Evolutionary conservation across 148 eudicot species (phyloP), one percentile per base, ranked within the genome.

Genomic region (Rhododendron mucronatum): DNA sequence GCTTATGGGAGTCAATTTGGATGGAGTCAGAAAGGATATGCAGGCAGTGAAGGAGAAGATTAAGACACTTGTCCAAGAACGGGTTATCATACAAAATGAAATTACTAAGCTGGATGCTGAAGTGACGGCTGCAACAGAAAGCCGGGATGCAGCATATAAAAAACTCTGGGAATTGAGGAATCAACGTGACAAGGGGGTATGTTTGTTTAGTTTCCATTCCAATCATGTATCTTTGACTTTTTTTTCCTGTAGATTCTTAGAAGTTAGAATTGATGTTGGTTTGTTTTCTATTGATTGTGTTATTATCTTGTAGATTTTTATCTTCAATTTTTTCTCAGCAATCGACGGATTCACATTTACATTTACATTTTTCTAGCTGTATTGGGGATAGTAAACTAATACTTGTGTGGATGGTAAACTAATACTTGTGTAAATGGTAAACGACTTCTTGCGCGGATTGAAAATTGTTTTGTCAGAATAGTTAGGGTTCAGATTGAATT

Each of bases 11-110:
- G 91, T 89, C 65, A 95, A 91, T 91, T 87, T 95, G 86, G 95
- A 94, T 80, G 97, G 95, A 87, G 96, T 94, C 51, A 88, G 90
- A 86, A 95, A 95, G 91, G 96, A 94, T 50, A 91, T 90, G 83
- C 91, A 89, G 85, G 91, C 85, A 1, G 85, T 93, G 50, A 84
- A 85, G 84, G 87, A 88, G 26, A 92, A 91, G 90, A 74, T 87
- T 80, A 91, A 89, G 61, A 85, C 87, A 82, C 94, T 93, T 59
- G 86, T 87, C 74, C 91, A 86, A n/a, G 89, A 91, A 89, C 83
- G 90, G 83, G 78, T 74, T 37, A 90, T 83, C 41, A 41, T 93
- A 61, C 88, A 91, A 16, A 87, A 83, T 35, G 92, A 92, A 65
- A 88, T 94, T n/a, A 30, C 30, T 1, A 83, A 87, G 73, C 85